Conservation (phyloP, 129 eudicot species). For the Heracleum sosnowskyi region DNA sequence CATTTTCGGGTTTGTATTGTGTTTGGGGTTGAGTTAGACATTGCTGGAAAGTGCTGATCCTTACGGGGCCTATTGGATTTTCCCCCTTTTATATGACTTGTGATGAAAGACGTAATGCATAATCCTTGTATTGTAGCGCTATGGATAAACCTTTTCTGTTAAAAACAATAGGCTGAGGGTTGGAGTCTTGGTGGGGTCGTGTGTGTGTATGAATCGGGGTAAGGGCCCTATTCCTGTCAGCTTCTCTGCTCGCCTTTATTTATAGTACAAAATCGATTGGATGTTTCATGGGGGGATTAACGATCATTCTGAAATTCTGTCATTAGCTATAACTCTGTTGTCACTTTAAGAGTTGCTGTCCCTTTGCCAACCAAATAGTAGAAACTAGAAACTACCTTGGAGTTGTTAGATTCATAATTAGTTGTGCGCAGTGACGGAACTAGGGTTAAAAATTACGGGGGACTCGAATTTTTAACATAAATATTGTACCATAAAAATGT, state of each 20-base stretch:
- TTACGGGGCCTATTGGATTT: not conserved
- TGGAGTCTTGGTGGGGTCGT: not conserved
- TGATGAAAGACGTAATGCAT: not conserved
- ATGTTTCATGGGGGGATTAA: not conserved
- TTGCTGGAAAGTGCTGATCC: not conserved
- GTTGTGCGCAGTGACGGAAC: no score
- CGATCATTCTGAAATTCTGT: not conserved
- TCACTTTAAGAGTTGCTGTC: not conserved
- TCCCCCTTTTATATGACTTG: not conserved
- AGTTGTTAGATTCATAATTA: no score
- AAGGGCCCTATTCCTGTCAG: not conserved
- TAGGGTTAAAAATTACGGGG: no score
- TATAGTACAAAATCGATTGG: not conserved
- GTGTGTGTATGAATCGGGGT: not conserved
- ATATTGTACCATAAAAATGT: no score
- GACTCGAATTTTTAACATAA: no score
- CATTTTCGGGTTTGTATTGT: not conserved
- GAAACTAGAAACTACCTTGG: no score
- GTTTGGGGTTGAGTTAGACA: not conserved
- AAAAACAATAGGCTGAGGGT: not conserved
- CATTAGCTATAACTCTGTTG: not conserved
- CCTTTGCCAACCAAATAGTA: no score
- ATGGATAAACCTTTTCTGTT: not conserved
- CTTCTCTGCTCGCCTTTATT: not conserved
- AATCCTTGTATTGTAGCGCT: no score